Base-by-base conservation (phyloP, 2,329 filamentous ascomycete species). In the Neopestalotiopsis rosae region DNA sequence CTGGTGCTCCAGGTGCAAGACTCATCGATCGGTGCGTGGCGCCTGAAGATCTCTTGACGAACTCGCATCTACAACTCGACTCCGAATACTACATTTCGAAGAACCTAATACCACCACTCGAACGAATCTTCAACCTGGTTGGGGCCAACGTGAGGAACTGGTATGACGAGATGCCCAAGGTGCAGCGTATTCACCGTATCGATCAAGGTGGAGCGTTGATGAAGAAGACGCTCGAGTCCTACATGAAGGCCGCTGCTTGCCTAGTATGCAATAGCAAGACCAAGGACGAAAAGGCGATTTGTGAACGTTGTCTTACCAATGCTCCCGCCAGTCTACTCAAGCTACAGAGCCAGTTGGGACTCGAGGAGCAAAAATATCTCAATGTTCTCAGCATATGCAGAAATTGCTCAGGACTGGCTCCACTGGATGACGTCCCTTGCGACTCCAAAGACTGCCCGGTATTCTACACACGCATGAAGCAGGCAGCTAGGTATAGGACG, bases 11-110 rank as follows among this genome's bases (percentile, higher is more conserved):
- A 0, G 94, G 94, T 0, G 92, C 95, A 7, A 85, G 94, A 38
- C 87, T 99, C 9, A 91, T 94, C 72, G 95, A 98, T 79, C 92
- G 96, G 13, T 97, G 94, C 77, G 93, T 99, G 0, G 89, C 94
- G 40, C 96, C 96, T 0, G 94, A 98, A 74, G 90, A 91, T 10
- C 84, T 98, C 4, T 86, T 98, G 1, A 84, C 89, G 66, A 93
- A 93, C 72, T 89, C 93, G 28, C 89, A 95, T 74, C 88, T 92
- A 65, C 91, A 94, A 74, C 87, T 99, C 20, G 96, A 99, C 76
- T 91, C 95, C 0, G 94, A 98, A 74, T 99, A 99, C 81, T 99
- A 99, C 83, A 98, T 99, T 75, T 90, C 88, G 20, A 98, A 98
- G 83, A 98, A 98, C 77, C 78, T 99, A 9, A 97, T 99, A 64